These are phyloP conservation scores for Cardamine occulta DNA, from an alignment of 345 rosid genomes.

Conservation along the genomic window DNA sequence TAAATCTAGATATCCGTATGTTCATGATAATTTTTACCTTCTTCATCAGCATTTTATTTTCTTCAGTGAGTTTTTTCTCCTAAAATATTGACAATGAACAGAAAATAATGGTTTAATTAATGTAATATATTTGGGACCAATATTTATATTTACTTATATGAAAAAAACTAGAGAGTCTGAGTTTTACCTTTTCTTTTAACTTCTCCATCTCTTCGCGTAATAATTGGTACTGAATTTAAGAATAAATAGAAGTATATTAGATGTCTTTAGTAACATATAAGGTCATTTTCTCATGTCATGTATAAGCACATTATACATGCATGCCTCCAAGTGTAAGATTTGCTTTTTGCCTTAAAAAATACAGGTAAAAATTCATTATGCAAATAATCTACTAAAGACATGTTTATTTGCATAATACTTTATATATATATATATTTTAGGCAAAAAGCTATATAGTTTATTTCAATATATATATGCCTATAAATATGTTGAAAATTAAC, in stretches of 20 bases:
- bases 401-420: too few species aligned
- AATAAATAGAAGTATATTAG: conserved; percentile 3
- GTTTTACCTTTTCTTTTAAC: conserved; percentile 66
- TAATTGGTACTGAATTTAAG: conserved; percentile 57
- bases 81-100: conserved; percentile 30
- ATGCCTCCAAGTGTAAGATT: conserved; percentile 1
- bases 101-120: background rate
- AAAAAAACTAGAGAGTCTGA: conserved; percentile 9
- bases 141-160: background rate
- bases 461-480: too few species aligned
- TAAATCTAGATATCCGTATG: background rate
- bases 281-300: background rate
- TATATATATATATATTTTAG: too few species aligned
- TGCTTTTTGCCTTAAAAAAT: too few species aligned
- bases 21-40: conserved; percentile 47
- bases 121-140: background rate
- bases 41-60: conserved; percentile 54
- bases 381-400: too few species aligned
- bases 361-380: too few species aligned
- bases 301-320: conserved; percentile 4
- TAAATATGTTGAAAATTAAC: too few species aligned
- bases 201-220: conserved; percentile 64
- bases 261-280: background rate
- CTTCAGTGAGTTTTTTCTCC: conserved; percentile 62
- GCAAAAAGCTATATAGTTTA: too few species aligned